These are phyloP conservation scores for Aspergillus neoniger DNA, from an alignment of 2,329 filamentous ascomycete species.

Conservation along the genomic window DNA sequence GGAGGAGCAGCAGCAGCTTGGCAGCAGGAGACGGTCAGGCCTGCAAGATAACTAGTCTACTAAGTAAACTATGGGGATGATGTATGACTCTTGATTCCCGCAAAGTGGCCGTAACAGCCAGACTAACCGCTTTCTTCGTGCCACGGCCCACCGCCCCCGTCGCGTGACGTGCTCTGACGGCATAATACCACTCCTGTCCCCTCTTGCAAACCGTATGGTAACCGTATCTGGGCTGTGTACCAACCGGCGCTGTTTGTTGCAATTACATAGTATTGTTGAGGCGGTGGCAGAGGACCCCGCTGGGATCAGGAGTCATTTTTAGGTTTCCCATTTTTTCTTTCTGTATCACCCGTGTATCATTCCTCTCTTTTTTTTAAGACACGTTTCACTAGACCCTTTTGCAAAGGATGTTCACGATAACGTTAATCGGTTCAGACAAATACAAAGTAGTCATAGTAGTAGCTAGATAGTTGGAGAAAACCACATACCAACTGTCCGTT, in stretches of 20 bases:
- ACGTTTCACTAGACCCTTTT: background rate
- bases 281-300: constrained; percentile 9
- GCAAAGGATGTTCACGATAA: background rate
- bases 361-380: background rate
- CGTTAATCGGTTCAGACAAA: background rate
- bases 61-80: constrained; percentile 27
- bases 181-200: constrained; percentile 17
- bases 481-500: background rate
- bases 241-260: constrained; percentile 22
- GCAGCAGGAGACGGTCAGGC: background rate
- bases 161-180: constrained; percentile 39
- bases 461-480: background rate
- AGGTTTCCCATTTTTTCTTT: constrained; percentile 9
- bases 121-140: constrained; percentile 31
- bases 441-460: background rate
- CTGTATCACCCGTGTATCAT: background rate
- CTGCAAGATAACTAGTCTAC: constrained; percentile 3
- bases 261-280: constrained; percentile 15
- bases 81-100: constrained; percentile 29
- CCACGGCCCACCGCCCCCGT: constrained; percentile 35
- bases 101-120: constrained; percentile 24
- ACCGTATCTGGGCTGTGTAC: constrained; percentile 22
- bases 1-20: background rate
- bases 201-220: constrained; percentile 27
- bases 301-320: constrained; percentile 6